Percentiles rank a stretch among this genome's conserved stretches.
Conservation (phyloP, 2,329 filamentous ascomycete species). For the Ophiognomonia clavigignenti-juglandacearum region DNA sequence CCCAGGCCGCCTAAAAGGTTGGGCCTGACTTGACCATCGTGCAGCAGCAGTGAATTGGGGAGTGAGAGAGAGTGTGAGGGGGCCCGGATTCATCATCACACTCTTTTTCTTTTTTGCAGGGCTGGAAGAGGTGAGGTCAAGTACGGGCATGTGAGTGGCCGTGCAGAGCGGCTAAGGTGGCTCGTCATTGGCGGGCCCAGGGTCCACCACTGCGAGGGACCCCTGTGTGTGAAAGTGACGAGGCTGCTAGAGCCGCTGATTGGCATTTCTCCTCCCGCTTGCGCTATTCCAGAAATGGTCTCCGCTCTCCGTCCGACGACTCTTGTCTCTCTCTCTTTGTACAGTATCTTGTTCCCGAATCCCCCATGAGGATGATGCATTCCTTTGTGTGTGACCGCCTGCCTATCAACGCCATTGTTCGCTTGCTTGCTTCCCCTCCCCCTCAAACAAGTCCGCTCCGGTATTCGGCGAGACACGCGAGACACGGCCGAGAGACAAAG, state of each 20-base stretch:
- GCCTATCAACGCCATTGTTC: too few species aligned
- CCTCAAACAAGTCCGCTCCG: not conserved
- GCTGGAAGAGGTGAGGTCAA: not conserved
- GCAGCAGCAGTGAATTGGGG: too few species aligned
- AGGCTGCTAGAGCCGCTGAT: not conserved
- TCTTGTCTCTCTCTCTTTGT: not conserved
- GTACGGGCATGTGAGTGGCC: not conserved
- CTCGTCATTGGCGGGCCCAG: not conserved
- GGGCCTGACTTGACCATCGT: too few species aligned
- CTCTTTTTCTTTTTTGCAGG: too few species aligned
- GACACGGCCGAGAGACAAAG: not conserved
- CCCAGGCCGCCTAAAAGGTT: too few species aligned
- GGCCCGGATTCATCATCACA: too few species aligned
- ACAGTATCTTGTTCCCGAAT: not conserved
- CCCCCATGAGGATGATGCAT: too few species aligned
- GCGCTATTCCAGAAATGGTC: constrained; percentile 5
- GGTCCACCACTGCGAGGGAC: constrained; percentile 1
- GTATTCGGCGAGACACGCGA: not conserved
- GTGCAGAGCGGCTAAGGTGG: not conserved
- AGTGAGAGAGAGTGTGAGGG: too few species aligned
- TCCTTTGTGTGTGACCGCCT: too few species aligned
- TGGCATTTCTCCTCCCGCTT: not conserved
- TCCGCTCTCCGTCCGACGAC: not conserved
- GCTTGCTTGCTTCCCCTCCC: too few species aligned
- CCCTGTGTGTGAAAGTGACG: constrained; percentile 3